Evolutionary conservation across 2,329 filamentous ascomycete genomes (phyloP).

Genomic region (Emmonsia crescens): DNA sequence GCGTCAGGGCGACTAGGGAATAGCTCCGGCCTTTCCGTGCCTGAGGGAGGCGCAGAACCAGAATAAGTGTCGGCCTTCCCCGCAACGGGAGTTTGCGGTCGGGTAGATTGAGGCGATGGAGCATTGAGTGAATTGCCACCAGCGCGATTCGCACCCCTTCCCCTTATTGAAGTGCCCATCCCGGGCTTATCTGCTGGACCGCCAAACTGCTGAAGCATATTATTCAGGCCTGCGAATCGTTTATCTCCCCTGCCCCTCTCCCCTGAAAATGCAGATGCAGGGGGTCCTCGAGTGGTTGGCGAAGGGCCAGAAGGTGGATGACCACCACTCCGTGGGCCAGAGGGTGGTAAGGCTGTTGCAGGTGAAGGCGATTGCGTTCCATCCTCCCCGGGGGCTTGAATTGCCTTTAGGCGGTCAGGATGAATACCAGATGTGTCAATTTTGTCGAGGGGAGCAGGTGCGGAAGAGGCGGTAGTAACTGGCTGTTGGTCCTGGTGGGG

Average conservation of each 20-base stretch:
- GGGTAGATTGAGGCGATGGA: conserved; percentile 23
- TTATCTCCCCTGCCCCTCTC: conserved; percentile 36
- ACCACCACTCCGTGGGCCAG: conserved; percentile 30
- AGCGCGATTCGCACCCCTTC: conserved; percentile 30
- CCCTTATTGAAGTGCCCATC: conserved; percentile 28
- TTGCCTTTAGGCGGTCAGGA: conserved; percentile 42
- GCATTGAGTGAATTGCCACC: conserved; percentile 19
- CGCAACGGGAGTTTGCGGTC: conserved; percentile 22
- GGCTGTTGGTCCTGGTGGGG: conserved; percentile 23
- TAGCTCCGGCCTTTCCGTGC: conserved; percentile 24
- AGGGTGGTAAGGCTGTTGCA: conserved; percentile 26
- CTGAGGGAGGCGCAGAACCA: conserved; percentile 13
- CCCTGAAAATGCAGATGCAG: conserved; percentile 26
- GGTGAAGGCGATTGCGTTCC: conserved; percentile 14
- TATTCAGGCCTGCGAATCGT: conserved; percentile 38
- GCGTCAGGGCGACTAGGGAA: conserved; percentile 21
- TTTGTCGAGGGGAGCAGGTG: conserved; percentile 23
- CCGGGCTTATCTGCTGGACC: conserved; percentile 23
- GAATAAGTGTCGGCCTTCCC: conserved; percentile 14
- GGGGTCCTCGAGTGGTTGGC: conserved; percentile 25
- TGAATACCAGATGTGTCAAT: conserved; percentile 40
- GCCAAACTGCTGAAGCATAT: conserved; percentile 35
- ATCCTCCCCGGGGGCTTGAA: conserved; percentile 22
- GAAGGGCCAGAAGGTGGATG: conserved; percentile 27
- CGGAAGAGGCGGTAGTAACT: conserved; percentile 19